A percentile compares a stretch with the other conserved stretches of the same genome.
Evolutionary conservation across 495 filamentous ascomycete species (phyloP).

Genomic region (Hamigera avellanea): DNA sequence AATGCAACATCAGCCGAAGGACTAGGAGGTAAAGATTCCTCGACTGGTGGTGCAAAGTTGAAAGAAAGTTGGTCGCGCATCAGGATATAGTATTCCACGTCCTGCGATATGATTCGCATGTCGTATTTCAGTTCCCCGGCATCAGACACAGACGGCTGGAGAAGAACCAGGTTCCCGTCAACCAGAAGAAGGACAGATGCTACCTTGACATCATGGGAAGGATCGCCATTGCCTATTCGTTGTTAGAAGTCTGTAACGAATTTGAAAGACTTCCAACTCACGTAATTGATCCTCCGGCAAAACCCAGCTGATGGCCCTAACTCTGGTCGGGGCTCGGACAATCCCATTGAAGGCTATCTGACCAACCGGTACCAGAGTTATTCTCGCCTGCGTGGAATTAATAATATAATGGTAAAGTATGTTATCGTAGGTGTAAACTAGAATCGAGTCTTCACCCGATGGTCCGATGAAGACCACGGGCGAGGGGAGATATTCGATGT

Average conservation of each 20-base stretch:
- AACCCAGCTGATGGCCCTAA: constrained; percentile 91
- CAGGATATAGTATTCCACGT: constrained; percentile 87
- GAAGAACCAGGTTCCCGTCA: constrained; percentile 86
- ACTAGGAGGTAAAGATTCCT: constrained; percentile 38
- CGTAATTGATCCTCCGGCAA: constrained; percentile 81
- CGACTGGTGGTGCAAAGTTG: constrained; percentile 26
- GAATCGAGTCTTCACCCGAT: constrained; percentile 84
- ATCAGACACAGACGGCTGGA: constrained; percentile 72
- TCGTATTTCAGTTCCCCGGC: constrained; percentile 85
- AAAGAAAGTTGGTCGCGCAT: constrained; percentile 73
- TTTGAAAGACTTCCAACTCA: constrained; percentile 21
- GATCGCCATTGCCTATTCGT: constrained; percentile 64
- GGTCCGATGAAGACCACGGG: constrained; percentile 78
- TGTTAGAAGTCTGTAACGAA: constrained; percentile 11
- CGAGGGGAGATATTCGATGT: constrained; percentile 64
- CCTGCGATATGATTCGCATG: constrained; percentile 91
- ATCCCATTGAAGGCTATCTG: constrained; percentile 97
- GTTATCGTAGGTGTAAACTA: constrained; percentile 96
- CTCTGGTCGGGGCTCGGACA: constrained; percentile 82
- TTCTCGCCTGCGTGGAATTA: constrained; percentile 49
- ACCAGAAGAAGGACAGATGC: constrained; percentile 91
- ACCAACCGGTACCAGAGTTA: constrained; percentile 81
- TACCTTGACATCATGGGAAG: constrained; percentile 88
- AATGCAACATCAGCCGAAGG: constrained; percentile 38
- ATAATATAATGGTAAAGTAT: constrained; percentile 92